Evolutionary conservation across 2,329 filamentous ascomycete species (phyloP).

Genomic region (Sporothrix humicola): DNA sequence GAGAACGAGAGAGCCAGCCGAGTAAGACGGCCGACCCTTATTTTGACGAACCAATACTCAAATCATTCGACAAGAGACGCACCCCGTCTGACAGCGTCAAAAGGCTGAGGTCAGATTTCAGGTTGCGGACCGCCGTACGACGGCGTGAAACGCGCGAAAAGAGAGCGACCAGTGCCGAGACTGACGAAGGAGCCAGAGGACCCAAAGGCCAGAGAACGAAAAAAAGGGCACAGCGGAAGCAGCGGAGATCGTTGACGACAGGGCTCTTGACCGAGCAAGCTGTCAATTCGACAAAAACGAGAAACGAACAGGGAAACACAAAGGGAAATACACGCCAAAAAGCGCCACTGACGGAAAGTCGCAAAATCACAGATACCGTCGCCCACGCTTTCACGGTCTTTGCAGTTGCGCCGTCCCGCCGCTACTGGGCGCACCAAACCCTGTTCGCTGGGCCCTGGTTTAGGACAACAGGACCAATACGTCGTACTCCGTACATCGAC

Average conservation of each 20-base stretch:
- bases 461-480: not conserved
- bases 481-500: not conserved
- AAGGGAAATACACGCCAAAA: not conserved
- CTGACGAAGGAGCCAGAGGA: conserved; percentile 4
- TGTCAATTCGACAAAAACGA: not conserved
- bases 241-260: conserved; percentile 3
- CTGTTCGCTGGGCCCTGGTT: conserved; percentile 18
- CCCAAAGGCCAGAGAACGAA: not conserved
- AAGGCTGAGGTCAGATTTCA: not conserved
- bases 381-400: conserved; percentile 16
- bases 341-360: conserved; percentile 9
- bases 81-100: conserved; percentile 4
- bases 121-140: conserved; percentile 2
- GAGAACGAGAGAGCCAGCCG: not conserved
- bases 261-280: not conserved
- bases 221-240: not conserved
- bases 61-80: not conserved
- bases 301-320: not conserved
- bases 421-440: conserved; percentile 19
- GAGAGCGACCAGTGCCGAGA: conserved; percentile 20
- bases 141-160: conserved; percentile 15
- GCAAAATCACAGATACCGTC: conserved; percentile 1
- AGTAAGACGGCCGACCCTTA: not conserved
- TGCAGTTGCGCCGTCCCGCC: conserved; percentile 25
- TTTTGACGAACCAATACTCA: too few species aligned